phyloP scores from a whole-genome alignment of 768 basidiomycete genomes.

The Leucosporidium yakuticum region DNA sequence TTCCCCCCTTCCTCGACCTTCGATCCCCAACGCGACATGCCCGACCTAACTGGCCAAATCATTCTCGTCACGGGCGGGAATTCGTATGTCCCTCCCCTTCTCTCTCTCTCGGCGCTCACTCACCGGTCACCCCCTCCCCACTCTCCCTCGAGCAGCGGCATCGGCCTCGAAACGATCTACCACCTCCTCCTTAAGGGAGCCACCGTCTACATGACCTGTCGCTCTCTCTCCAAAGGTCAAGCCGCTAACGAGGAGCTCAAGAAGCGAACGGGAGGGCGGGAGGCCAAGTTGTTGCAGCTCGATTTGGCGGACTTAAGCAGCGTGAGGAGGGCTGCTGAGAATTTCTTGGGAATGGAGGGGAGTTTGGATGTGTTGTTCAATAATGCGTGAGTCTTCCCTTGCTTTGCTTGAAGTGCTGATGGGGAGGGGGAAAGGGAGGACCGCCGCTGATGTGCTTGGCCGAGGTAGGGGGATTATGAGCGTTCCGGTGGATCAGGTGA shows the following conservation, averaged over 20 bases:
- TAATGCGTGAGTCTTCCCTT: constrained; percentile 22
- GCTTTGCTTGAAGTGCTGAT: neutral
- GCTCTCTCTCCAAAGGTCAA: constrained; percentile 49
- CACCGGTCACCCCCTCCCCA: too few species aligned
- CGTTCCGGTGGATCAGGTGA: constrained; percentile 14
- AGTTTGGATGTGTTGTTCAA: constrained; percentile 35
- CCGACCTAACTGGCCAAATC: too few species aligned
- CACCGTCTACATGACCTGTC: constrained; percentile 59
- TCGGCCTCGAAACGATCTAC: constrained; percentile 41
- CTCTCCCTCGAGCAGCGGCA: constrained; percentile 42
- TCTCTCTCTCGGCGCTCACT: too few species aligned
- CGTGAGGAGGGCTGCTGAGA: constrained; percentile 48
- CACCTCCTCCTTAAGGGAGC: constrained; percentile 57
- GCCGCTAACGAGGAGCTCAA: constrained; percentile 55
- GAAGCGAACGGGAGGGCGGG: constrained; percentile 46
- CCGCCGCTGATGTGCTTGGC: neutral
- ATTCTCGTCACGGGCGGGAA: too few species aligned
- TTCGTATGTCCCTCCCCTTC: too few species aligned
- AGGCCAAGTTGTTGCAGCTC: constrained; percentile 42
- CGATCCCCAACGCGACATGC: too few species aligned
- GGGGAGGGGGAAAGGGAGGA: neutral
- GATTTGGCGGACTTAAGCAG: constrained; percentile 50
- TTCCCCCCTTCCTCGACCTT: too few species aligned
- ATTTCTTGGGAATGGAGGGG: constrained; percentile 43
- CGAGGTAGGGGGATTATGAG: constrained; percentile 34